Percentiles rank a stretch among this genome's conserved stretches.
phyloP scores from a whole-genome alignment of 805 yeast species.

The Monosporozyma aerobia region DNA sequence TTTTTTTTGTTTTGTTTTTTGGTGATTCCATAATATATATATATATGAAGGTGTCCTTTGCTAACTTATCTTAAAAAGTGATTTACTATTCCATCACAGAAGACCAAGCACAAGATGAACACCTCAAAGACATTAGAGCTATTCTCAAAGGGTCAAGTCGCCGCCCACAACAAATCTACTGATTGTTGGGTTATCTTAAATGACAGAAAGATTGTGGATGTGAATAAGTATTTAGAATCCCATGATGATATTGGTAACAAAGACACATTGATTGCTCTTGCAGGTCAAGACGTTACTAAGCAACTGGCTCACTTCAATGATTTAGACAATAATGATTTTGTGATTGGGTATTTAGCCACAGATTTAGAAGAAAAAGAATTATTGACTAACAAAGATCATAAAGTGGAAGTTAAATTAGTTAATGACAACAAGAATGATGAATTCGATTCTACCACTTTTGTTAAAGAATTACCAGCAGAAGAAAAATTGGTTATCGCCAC shows the following conservation, averaged over 20 bases:
- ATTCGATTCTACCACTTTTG: conserved; percentile 46
- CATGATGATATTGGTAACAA: conserved; percentile 71
- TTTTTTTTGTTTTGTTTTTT: too few species aligned
- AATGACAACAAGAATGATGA: conserved; percentile 25
- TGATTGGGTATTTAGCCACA: conserved; percentile 79
- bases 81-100: neutral
- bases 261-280: conserved; percentile 53
- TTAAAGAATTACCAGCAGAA: conserved; percentile 56
- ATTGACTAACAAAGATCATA: conserved; percentile 47
- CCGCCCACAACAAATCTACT: conserved; percentile 39
- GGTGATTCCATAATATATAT: too few species aligned
- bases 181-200: conserved; percentile 79
- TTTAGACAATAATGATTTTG: conserved; percentile 69
- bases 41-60: neutral
- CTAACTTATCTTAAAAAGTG: neutral
- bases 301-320: conserved; percentile 84
- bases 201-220: conserved; percentile 75
- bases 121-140: conserved; percentile 44
- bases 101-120: neutral
- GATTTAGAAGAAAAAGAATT: conserved; percentile 66
- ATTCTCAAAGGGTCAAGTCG: conserved; percentile 44
- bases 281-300: conserved; percentile 72
- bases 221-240: conserved; percentile 42
- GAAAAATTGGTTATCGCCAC: conserved; percentile 70
- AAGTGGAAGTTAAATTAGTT: conserved; percentile 50